Evolutionary conservation across 441 rosid species (phyloP), one percentile per base, ranked within the genome.

Genomic region (Pelargonium myrrhifolium): DNA sequence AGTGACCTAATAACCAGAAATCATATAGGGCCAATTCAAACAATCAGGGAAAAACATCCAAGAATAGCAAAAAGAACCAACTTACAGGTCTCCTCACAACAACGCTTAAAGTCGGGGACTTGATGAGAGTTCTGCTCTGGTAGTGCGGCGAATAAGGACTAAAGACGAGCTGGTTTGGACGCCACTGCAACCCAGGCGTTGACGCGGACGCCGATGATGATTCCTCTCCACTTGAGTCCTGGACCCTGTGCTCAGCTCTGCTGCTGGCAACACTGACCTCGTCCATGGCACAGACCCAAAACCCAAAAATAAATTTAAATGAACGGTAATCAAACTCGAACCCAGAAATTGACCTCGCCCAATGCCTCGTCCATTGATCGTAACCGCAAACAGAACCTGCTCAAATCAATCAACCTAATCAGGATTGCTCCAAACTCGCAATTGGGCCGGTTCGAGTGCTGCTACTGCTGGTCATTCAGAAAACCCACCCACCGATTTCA

Each of bases 101-200:
- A 65, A 85, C 83, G 42, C 79, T 86, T 81, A 83, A 84, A 69
- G 71, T 77, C 65, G 80, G 77, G 65, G 77, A 65, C 76, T 70
- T 75, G 64, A 67, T 35, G n/a, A 28, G 78, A 49, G 84, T 64
- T 51, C 49, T 84, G 37, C 66, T 75, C 53, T 24, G 68, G 69
- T 14, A 42, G 61, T 18, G 71, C 0, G 69, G 72, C 62, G 55
- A 58, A 76, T 82, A 92, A 20, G 79, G 68, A 65, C 79, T 75
- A 70, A 92, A 95, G 65, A 80, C 84, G 21, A 90, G 80, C 89
- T 83, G 88, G 78, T 79, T 81, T 9, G 99, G 99, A 82, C 69
- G 77, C 99, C 99, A 93, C 42, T 67, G 66, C 22, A 39, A 35
- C 15, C 37, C 62, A 9, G 65, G 37, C 8, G 69, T 21, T 12